phyloP scores from a whole-genome alignment of 768 basidiomycete genomes.

The Leucocoprinus birnbaumii region DNA sequence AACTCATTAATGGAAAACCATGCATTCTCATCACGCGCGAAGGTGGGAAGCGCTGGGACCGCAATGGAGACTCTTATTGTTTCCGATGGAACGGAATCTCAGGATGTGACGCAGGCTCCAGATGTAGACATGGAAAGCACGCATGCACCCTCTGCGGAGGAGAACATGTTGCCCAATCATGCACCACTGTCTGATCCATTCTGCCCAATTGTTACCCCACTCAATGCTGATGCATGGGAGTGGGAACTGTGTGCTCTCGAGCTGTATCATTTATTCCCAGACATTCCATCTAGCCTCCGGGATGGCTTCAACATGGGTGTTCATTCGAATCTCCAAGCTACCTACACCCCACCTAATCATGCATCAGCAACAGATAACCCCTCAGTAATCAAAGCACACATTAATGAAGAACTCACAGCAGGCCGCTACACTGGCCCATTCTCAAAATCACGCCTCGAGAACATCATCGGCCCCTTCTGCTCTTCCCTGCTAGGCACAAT shows the following conservation, averaged over 20 bases:
- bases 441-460: constrained; percentile 21
- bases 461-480: constrained; percentile 36
- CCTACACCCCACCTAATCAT: constrained; percentile 22
- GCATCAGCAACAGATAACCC: constrained; percentile 15
- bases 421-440: constrained; percentile 18
- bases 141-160: constrained; percentile 16
- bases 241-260: constrained; percentile 4
- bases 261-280: constrained; percentile 15
- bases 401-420: constrained; percentile 13
- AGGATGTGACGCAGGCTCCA: constrained; percentile 2
- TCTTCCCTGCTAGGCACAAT: constrained; percentile 38
- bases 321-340: neutral
- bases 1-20: constrained; percentile 6
- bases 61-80: constrained; percentile 12
- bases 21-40: constrained; percentile 4
- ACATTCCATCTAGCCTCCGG: constrained; percentile 20
- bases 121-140: constrained; percentile 9
- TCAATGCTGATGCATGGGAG: constrained; percentile 18
- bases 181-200: constrained; percentile 14
- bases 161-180: constrained; percentile 17
- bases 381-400: constrained; percentile 12
- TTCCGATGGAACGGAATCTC: constrained; percentile 15
- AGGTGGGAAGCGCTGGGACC: constrained; percentile 1
- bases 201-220: constrained; percentile 20
- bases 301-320: constrained; percentile 23